A percentile compares a stretch with the other conserved stretches of the same genome.
Evolutionary conservation across 208 protist species (phyloP).

Genomic region (Acanthamoeba lenticulata): DNA sequence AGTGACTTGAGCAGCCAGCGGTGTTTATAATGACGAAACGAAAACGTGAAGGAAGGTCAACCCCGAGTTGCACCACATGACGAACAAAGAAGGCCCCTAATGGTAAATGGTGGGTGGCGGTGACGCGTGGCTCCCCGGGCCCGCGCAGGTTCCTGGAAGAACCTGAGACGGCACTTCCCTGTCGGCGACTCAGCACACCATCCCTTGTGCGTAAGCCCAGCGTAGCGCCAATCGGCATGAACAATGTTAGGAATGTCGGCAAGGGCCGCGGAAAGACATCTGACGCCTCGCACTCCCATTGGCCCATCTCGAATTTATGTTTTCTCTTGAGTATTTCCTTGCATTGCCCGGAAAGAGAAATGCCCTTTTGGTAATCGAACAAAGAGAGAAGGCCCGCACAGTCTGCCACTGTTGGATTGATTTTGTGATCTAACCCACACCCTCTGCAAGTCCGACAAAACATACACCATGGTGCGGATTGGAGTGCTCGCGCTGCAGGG

Average conservation of each 20-base stretch:
- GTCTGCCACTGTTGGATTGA: background rate
- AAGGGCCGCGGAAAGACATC: too few species aligned
- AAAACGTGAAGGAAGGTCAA: background rate
- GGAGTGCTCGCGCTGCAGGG: slow-evolving; percentile 78
- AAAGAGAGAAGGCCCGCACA: too few species aligned
- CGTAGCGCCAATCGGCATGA: background rate
- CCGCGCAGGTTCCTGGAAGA: background rate
- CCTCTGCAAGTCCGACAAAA: too few species aligned
- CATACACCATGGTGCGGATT: slow-evolving; percentile 1
- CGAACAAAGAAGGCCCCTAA: background rate
- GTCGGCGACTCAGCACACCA: too few species aligned
- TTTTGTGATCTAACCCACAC: background rate
- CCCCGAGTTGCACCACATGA: background rate
- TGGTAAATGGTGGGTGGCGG: background rate
- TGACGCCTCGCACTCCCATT: too few species aligned
- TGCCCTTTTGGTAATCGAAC: slow-evolving; percentile 18
- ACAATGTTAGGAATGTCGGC: too few species aligned
- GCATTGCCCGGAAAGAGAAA: too few species aligned
- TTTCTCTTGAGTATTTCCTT: too few species aligned
- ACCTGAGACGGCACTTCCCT: too few species aligned
- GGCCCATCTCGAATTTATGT: too few species aligned
- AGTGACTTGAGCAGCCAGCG: too few species aligned
- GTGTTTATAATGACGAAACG: background rate
- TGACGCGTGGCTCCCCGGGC: background rate
- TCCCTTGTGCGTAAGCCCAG: background rate